Conservation (phyloP, 1,284 basidiomycete genomes). For the Exobasidium rhododendri region DNA sequence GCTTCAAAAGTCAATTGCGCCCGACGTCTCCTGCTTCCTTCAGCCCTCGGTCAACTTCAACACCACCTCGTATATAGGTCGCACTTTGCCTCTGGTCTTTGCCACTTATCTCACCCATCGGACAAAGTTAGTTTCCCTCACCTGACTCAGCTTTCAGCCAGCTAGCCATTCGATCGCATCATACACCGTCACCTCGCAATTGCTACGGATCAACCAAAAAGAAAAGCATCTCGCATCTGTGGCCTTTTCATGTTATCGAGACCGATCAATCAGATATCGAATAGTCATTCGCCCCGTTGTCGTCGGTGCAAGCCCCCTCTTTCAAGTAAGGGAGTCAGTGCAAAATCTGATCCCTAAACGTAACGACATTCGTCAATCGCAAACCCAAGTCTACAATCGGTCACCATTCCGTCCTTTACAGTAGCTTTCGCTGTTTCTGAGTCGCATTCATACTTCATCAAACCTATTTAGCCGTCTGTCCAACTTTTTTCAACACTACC, state of each 20-base stretch:
- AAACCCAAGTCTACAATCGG: not conserved
- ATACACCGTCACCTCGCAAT: not conserved
- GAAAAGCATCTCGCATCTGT: not conserved
- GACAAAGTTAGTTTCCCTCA: too few relatives aligned
- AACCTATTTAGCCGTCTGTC: not conserved
- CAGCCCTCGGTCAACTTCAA: not conserved
- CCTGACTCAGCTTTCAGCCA: not conserved
- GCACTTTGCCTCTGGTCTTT: too few relatives aligned
- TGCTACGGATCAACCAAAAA: not conserved
- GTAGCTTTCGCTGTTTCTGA: not conserved
- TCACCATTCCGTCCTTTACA: not conserved
- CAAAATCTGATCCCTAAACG: not conserved
- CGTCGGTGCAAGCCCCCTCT: conserved; percentile 2
- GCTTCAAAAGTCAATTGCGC: not conserved
- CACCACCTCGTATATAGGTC: not conserved
- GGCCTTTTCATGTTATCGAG: conserved; percentile 8
- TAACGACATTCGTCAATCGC: not conserved
- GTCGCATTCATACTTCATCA: not conserved
- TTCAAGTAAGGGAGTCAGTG: not conserved
- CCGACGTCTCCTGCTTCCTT: not conserved
- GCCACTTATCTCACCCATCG: too few relatives aligned
- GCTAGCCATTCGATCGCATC: not conserved
- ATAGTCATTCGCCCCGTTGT: conserved; percentile 1
- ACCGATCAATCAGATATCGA: not conserved
- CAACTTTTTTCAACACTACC: not conserved